Base-by-base conservation (phyloP, 139 green algal species). In the Raphidocelis subcapitata region DNA sequence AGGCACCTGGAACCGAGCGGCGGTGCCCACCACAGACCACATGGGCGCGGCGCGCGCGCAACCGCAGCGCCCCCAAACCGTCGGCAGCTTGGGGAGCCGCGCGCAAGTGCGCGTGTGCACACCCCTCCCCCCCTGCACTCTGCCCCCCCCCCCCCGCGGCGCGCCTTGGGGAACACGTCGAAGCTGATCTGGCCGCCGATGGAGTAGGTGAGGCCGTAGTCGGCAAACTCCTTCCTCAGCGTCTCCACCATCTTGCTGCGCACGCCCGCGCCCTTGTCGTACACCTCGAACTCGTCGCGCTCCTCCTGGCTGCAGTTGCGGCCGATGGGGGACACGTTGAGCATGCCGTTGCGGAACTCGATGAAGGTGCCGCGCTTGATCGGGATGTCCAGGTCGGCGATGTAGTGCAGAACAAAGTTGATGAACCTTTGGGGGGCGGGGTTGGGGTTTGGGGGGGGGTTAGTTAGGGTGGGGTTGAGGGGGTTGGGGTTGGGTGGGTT, bases 161-260 rank as follows among this genome's bases (percentile, higher is more conserved):
- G 24, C 49, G 91, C 86, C 80, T 84, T 67, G 4, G 93, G 93
- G 79, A 97, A 97, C 2, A 98, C 93, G 65, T 99, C 96, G 79
- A 99, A 99, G 78, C 82, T 94, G 84, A 99, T 99, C 81, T 99
- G 96, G 33, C 96, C 96, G 26, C 96, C 96, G 57, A 99, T 96
- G 63, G 90, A 96, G 81, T 92, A 99, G 5, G 86, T 96, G 16
- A 99, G 82, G 64, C 85, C 84, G 28, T 94, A 86, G 69, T 97
- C 79, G 0, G 82, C 83, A 87, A 99, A 99, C 81, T 96, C 81
- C 74, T 96, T 80, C 44, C 75, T 80, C 75, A 99, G 82, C 12
- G 76, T 69, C 21, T 84, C 83, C n/a, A 99, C 94, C 70, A 99
- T 91, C 60, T 75, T 89, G 46, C 72, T 93, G 88, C 90, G 82